A percentile compares a stretch with the other conserved stretches of the same genome.
Conservation (phyloP, 345 rosid genomes). For the Pistacia atlantica region DNA sequence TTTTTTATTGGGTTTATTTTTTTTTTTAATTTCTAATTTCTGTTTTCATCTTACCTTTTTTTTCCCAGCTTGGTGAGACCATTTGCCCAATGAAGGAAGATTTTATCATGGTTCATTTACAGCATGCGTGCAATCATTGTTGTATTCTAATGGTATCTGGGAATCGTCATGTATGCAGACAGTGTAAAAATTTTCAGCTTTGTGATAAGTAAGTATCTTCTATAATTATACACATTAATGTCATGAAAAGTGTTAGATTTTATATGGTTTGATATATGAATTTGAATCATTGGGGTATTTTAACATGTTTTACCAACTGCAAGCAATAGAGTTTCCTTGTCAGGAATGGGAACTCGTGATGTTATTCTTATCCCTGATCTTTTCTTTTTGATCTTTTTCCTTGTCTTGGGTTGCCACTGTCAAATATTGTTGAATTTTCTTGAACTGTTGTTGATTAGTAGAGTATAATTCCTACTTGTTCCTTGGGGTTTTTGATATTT, state of each 20-base stretch:
- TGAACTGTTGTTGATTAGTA: not conserved
- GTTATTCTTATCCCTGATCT: not conserved
- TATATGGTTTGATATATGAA: not conserved
- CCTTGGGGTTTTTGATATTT: slow-evolving; percentile 16
- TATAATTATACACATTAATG: slow-evolving; percentile 14
- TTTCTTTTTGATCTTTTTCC: not conserved
- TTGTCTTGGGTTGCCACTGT: not conserved
- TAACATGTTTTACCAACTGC: too few relatives aligned
- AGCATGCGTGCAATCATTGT: slow-evolving; percentile 89
- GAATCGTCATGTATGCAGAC: slow-evolving; percentile 86
- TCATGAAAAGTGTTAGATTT: slow-evolving; percentile 8
- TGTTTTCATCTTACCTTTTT: slow-evolving; percentile 6
- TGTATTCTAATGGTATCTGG: slow-evolving; percentile 91
- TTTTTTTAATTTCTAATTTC: slow-evolving; percentile 10
- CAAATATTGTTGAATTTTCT: not conserved
- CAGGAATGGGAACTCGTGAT: not conserved
- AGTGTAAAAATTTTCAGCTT: slow-evolving; percentile 89
- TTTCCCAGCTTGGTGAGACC: slow-evolving; percentile 94
- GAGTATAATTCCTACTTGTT: not conserved
- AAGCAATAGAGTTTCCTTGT: not conserved
- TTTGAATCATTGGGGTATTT: too few relatives aligned
- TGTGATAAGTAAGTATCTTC: slow-evolving; percentile 79
- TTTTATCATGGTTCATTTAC: slow-evolving; percentile 99
- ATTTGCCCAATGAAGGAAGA: slow-evolving; percentile 99
- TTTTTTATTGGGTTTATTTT: not conserved